phyloP scores from a whole-genome alignment of 2,329 filamentous ascomycete genomes.

The Beauveria scarabaeidicola region DNA sequence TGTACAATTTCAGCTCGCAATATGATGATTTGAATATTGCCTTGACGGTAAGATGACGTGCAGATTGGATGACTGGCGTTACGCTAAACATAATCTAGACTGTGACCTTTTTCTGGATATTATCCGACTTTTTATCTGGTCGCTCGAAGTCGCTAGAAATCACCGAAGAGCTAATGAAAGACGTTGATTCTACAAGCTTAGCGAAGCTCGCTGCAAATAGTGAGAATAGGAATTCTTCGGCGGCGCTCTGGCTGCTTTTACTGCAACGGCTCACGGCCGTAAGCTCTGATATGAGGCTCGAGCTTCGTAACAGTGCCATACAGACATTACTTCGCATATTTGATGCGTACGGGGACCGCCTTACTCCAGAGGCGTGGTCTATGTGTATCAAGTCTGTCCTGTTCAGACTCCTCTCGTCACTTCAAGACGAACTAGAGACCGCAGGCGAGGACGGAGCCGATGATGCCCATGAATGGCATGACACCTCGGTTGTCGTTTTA shows the following conservation, averaged over 20 bases:
- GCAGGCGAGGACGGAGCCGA: constrained; percentile 32
- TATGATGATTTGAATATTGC: constrained; percentile 91
- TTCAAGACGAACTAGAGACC: constrained; percentile 47
- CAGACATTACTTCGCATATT: constrained; percentile 89
- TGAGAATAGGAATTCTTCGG: constrained; percentile 52
- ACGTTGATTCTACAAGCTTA: constrained; percentile 42
- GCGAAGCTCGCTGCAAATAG: constrained; percentile 50
- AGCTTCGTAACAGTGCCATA: constrained; percentile 78
- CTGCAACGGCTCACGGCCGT: constrained; percentile 63
- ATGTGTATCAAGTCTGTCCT: constrained; percentile 74
- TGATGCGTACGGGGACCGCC: constrained; percentile 76
- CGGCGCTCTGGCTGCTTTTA: constrained; percentile 71
- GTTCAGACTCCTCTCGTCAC: constrained; percentile 65
- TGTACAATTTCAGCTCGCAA: constrained; percentile 84
- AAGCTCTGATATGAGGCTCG: constrained; percentile 61
- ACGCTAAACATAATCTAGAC: constrained; percentile 42
- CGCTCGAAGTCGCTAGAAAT: constrained; percentile 51
- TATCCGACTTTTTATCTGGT: constrained; percentile 74
- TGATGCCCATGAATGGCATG: constrained; percentile 54
- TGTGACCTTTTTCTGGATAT: constrained; percentile 91
- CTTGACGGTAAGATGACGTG: constrained; percentile 56
- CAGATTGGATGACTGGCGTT: constrained; percentile 1
- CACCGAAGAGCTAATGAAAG: constrained; percentile 45
- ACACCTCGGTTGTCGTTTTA: constrained; percentile 66
- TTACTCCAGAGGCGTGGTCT: constrained; percentile 72